These are phyloP conservation scores for Fusarium floridanum DNA, from an alignment of 2,329 filamentous ascomycete species.

Conservation along the genomic window DNA sequence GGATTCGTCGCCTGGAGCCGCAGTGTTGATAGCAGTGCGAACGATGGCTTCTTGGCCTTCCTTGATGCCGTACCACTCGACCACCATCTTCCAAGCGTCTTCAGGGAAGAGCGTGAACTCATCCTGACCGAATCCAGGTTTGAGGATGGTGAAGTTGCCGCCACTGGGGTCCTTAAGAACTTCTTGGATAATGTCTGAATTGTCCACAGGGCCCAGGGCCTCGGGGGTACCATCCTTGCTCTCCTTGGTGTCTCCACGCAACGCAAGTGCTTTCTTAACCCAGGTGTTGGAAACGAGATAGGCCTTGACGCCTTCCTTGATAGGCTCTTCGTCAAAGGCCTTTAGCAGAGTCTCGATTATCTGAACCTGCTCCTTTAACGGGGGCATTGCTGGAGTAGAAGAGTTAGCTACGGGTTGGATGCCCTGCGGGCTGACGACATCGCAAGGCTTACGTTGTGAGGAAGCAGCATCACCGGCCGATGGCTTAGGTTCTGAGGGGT, in stretches of 20 bases:
- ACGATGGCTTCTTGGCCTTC: slow-evolving; percentile 78
- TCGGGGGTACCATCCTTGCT: slow-evolving; percentile 71
- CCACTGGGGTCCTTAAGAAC: slow-evolving; percentile 64
- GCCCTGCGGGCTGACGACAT: not conserved
- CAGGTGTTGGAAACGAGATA: slow-evolving; percentile 85
- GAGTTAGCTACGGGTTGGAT: slow-evolving; percentile 29
- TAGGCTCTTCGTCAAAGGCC: slow-evolving; percentile 63
- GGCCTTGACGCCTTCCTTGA: slow-evolving; percentile 79
- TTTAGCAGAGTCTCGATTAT: slow-evolving; percentile 74
- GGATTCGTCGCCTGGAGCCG: slow-evolving; percentile 64
- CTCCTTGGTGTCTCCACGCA: slow-evolving; percentile 69
- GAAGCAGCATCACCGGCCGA: slow-evolving; percentile 32
- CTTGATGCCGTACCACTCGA: slow-evolving; percentile 85
- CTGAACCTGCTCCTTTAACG: slow-evolving; percentile 73
- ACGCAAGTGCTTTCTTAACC: slow-evolving; percentile 79
- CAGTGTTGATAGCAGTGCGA: slow-evolving; percentile 83
- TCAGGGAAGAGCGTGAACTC: slow-evolving; percentile 83
- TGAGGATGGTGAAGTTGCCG: slow-evolving; percentile 78
- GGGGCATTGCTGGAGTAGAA: slow-evolving; percentile 48
- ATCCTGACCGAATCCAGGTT: slow-evolving; percentile 74
- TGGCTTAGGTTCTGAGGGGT: slow-evolving; percentile 49
- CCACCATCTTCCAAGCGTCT: slow-evolving; percentile 84
- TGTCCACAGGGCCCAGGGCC: slow-evolving; percentile 84
- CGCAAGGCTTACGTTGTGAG: slow-evolving; percentile 46
- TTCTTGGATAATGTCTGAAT: slow-evolving; percentile 81